Evolutionary conservation across 768 basidiomycete species (phyloP), one percentile per base, ranked within the genome.

Genomic region (Steccherinum ochraceum): DNA sequence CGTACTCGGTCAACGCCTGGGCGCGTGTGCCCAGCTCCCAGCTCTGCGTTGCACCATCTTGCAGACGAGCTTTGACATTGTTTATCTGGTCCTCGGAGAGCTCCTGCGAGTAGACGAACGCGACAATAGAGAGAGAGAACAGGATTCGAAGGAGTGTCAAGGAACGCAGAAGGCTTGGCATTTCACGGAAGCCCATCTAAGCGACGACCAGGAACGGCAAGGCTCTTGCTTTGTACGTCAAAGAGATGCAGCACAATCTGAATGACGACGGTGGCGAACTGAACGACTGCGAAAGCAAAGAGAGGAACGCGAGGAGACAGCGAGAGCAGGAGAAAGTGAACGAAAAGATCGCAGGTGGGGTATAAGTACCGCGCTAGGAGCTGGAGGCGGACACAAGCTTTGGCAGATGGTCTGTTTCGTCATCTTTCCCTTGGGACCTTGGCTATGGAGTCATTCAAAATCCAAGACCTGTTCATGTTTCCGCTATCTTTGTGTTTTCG

Each of bases 1-100:
- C 69, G 55, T 70, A 69, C 54, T 82, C 81, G 48, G 75, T 65
- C 41, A 81, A 69, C 7, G 78, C 76, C 55, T 81, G 63, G 0
- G 76, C 69, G 12, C 71, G 73, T 0, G 71, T 76, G 35, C 80
- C 80, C 47, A 75, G 68, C 51, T 79, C 79, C 79, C 79, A 81
- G 47, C 79, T 77, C 30, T 73, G 70, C 19, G 50, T 65, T 4
- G 77, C 72, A 21, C 73, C 69, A 45, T 70, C 65, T 2, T 69
- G 69, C 1, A 77, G 68, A 21, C 65, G 64, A 43, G 65, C 58
- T 44, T 62, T 60, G 12, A 77, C 67, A 3, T 60, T 45, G n/a
- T 62, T 53, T n/a, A 75, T 48, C 53, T 75, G 69, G 2, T 56
- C 57, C 30, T 64, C 59, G 2, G 71, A 58, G 7, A 75, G 65